A percentile compares a stretch with the other conserved stretches of the same genome.
Evolutionary conservation across 768 basidiomycete species (phyloP).

Genomic region (Strobilomyces confusus): DNA sequence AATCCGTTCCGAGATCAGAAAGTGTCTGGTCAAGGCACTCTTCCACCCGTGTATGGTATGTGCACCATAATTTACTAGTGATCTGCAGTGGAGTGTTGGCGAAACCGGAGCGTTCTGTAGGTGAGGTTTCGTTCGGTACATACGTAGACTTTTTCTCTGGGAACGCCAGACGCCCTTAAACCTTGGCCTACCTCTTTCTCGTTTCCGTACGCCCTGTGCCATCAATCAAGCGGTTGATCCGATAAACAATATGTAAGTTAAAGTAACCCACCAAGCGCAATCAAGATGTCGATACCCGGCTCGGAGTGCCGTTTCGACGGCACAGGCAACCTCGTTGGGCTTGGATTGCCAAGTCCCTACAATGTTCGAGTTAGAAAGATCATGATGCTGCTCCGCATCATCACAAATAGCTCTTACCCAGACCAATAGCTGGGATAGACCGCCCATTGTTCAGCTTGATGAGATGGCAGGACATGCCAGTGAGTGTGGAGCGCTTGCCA

Average conservation of each 20-base stretch:
- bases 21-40: constrained; percentile 73
- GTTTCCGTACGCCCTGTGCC: constrained; percentile 59
- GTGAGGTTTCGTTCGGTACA: constrained; percentile 19
- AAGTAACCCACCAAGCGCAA: constrained; percentile 67
- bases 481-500: background rate
- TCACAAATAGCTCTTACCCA: constrained; percentile 42
- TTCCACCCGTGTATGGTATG: constrained; percentile 68
- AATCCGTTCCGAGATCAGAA: constrained; percentile 75
- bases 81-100: constrained; percentile 39
- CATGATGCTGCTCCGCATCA: constrained; percentile 4
- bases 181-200: constrained; percentile 83
- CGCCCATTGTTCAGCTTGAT: constrained; percentile 61
- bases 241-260: constrained; percentile 6
- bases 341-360: constrained; percentile 80
- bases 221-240: constrained; percentile 16
- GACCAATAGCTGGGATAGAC: constrained; percentile 53
- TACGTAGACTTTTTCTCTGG: constrained; percentile 68
- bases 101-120: background rate
- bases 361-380: background rate
- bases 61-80: constrained; percentile 68
- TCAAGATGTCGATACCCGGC: constrained; percentile 78
- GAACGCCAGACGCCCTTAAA: constrained; percentile 70
- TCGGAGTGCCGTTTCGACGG: constrained; percentile 72
- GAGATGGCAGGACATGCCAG: constrained; percentile 41
- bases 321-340: constrained; percentile 63